Evolutionary conservation across 2,329 filamentous ascomycete species (phyloP).

Genomic region (Trichoderma afroharzianum): DNA sequence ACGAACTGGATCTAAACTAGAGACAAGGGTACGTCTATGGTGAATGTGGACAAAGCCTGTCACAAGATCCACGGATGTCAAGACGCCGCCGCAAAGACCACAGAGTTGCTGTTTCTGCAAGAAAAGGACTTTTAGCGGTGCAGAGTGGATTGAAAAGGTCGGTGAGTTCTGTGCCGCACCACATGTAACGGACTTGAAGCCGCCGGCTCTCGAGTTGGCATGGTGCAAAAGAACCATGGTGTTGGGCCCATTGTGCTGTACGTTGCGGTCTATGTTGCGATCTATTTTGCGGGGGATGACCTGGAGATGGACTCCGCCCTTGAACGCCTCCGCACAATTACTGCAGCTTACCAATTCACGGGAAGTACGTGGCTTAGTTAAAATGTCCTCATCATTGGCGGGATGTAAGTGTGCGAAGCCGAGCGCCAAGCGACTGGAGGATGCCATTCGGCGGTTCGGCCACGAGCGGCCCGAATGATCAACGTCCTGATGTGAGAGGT

Average conservation of each 20-base stretch:
- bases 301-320: not conserved
- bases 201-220: too few relatives aligned
- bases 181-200: not conserved
- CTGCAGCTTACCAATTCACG: not conserved
- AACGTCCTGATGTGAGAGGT: not conserved
- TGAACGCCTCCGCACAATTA: not conserved
- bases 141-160: too few relatives aligned
- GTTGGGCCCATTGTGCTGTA: too few relatives aligned
- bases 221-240: too few relatives aligned
- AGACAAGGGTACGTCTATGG: not conserved
- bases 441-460: not conserved
- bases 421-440: not conserved
- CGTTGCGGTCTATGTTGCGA: not conserved
- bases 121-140: too few relatives aligned
- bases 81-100: not conserved
- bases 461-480: not conserved
- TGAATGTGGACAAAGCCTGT: not conserved
- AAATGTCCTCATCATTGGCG: not conserved
- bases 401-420: not conserved
- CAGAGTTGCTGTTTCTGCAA: not conserved
- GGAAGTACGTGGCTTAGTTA: not conserved
- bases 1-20: too few relatives aligned
- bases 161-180: not conserved
- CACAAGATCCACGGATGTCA: not conserved
- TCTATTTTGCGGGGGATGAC: not conserved